Evolutionary conservation across 2,329 filamentous ascomycete genomes (phyloP), one percentile per base, ranked within the genome.

Genomic region (Fusarium abutilonis): DNA sequence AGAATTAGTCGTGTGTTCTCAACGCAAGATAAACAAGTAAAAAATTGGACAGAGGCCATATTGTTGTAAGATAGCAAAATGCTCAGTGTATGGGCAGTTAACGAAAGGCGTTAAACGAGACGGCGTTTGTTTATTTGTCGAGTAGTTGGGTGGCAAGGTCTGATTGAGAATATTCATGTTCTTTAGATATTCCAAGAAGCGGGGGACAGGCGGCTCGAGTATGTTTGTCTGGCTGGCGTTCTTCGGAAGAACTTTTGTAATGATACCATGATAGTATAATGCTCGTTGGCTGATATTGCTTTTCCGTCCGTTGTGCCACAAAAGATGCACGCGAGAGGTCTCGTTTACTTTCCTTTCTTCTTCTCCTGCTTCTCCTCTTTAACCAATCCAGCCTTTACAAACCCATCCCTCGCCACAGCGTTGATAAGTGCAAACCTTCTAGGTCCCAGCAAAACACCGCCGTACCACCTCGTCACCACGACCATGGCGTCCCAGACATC

Each of bases 391-490:
- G 90, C 92, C 72, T 86, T 86, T 9, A 97, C 85, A 63, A 98
- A 83, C 1, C 90, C 91, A 77, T 97, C 93, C 70, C 93, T 85
- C 8, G 93, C 93, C 9, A 88, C 91, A 52, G 86, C 84, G 73
- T 97, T 97, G 73, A 99, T 98, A 51, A 97, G 81, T 11, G 92
- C 87, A 74, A 99, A 99, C 64, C 95, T 82, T 74, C 93, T 89
- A 45, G 94, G 93, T 0, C 95, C 95, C 41, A 99, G 78, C 69
- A 93, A 89, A 55, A 96, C 85, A 2, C 95, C 95, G 4, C 95
- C 95, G 76, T 96, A 99, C 95, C 95, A 99, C 62, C 95, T 81
- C 35, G 91, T 93, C 26, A 99, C 94, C 4, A 99, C 89, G 0
- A 99, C 92, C 80, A 98, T 89, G 14, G 90, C 89, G 75, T 96